Conservation (phyloP, 768 basidiomycete species). For the Pisolithus orientalis region DNA sequence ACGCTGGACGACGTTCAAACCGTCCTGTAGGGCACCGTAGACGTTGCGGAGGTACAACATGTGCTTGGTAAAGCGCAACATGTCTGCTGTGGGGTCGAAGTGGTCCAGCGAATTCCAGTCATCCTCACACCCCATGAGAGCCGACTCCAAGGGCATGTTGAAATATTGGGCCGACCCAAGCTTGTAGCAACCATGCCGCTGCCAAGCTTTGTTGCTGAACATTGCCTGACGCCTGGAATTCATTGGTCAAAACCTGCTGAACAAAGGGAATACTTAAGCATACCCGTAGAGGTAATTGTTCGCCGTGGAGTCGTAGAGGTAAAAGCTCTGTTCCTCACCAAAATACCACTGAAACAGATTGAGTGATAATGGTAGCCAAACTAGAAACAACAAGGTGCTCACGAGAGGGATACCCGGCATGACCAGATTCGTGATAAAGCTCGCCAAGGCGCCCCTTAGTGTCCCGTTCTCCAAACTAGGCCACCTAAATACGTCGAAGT, state of each 20-base stretch:
- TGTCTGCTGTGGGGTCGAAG: conserved; percentile 84
- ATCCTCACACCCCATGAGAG: conserved; percentile 78
- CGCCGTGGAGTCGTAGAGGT: conserved; percentile 82
- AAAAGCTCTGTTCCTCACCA: conserved; percentile 91
- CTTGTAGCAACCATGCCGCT: conserved; percentile 87
- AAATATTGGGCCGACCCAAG: conserved; percentile 91
- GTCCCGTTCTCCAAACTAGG: conserved; percentile 83
- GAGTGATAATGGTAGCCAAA: neutral
- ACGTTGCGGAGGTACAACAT: conserved; percentile 62
- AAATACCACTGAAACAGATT: conserved; percentile 57
- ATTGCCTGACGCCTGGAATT: conserved; percentile 80
- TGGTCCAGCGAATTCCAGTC: conserved; percentile 93
- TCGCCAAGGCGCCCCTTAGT: conserved; percentile 64
- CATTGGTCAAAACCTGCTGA: neutral
- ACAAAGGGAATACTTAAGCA: conserved; percentile 14
- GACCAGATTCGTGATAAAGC: conserved; percentile 72
- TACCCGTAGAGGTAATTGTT: conserved; percentile 89
- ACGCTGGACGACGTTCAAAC: conserved; percentile 74
- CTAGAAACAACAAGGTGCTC: conserved; percentile 10
- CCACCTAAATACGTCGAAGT: conserved; percentile 95
- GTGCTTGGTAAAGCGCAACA: conserved; percentile 66
- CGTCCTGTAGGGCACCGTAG: conserved; percentile 79
- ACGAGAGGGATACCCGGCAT: conserved; percentile 87
- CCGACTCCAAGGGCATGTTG: conserved; percentile 81
- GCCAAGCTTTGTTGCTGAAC: conserved; percentile 81